A percentile compares a stretch with the other conserved stretches of the same genome.
These are phyloP conservation scores for Neurospora hispaniola DNA, from an alignment of 495 filamentous ascomycete genomes.

Conservation along the genomic window DNA sequence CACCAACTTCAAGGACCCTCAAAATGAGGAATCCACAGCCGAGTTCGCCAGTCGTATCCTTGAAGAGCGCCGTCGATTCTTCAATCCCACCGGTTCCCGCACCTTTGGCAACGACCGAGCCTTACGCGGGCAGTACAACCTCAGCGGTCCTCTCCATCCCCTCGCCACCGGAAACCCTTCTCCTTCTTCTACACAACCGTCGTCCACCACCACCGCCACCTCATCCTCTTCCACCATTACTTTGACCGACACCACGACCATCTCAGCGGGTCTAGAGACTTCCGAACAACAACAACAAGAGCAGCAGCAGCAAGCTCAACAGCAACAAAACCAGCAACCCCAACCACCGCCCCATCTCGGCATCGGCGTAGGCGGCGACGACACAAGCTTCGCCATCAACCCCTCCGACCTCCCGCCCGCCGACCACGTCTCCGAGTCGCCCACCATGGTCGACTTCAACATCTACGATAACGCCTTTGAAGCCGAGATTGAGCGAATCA, in stretches of 20 bases:
- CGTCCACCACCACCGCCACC: not conserved
- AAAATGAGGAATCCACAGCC: constrained; percentile 20
- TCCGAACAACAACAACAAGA: not conserved
- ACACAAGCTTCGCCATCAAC: constrained; percentile 18
- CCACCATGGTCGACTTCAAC: constrained; percentile 71
- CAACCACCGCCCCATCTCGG: constrained; percentile 46
- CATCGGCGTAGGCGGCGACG: constrained; percentile 53
- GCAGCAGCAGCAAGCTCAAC: no score
- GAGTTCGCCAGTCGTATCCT: constrained; percentile 31
- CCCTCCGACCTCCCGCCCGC: constrained; percentile 8
- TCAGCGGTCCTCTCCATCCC: constrained; percentile 27
- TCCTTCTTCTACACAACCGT: not conserved
- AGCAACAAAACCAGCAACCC: not conserved
- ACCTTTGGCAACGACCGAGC: constrained; percentile 7
- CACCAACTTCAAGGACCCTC: not conserved
- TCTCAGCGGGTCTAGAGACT: not conserved
- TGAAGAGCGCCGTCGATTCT: constrained; percentile 25
- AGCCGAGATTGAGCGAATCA: constrained; percentile 67
- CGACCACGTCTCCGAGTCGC: constrained; percentile 63
- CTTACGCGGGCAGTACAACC: not conserved
- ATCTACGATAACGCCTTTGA: constrained; percentile 84
- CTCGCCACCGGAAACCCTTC: constrained; percentile 58
- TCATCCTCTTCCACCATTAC: not conserved
- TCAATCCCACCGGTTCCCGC: constrained; percentile 13
- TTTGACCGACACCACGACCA: not conserved